Conservation (phyloP, 805 yeast genomes). For the Yarrowia sp. region DNA sequence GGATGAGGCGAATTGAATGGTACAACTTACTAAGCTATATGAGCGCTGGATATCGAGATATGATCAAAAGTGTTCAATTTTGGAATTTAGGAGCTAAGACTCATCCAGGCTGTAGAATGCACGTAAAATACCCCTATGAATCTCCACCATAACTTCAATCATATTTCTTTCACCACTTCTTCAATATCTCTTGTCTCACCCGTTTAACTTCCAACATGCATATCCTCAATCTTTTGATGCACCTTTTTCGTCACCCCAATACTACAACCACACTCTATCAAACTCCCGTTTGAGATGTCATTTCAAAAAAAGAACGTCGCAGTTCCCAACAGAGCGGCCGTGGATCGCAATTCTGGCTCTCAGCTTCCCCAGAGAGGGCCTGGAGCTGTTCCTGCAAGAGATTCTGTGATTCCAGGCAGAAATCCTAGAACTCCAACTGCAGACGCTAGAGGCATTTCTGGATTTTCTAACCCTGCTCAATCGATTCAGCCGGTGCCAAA, state of each 20-base stretch:
- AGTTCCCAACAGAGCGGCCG: slow-evolving; percentile 20
- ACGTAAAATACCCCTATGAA: neutral
- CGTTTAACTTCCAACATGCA: slow-evolving; percentile 20
- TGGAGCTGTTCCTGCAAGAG: neutral
- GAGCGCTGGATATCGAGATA: no score
- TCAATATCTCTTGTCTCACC: no score
- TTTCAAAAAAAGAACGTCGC: slow-evolving; percentile 29
- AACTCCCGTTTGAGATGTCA: slow-evolving; percentile 2
- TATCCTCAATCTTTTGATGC: neutral
- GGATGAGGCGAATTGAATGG: neutral
- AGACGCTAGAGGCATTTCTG: neutral
- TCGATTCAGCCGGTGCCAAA: slow-evolving; percentile 1
- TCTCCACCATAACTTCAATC: neutral
- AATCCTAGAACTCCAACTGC: neutral
- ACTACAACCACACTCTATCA: neutral
- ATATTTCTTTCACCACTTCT: no score
- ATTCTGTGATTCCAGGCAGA: neutral
- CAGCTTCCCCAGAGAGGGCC: neutral
- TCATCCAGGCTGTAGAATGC: no score
- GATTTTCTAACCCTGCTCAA: neutral
- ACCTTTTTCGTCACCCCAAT: neutral
- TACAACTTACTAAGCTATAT: no score
- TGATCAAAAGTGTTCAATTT: no score
- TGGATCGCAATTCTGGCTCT: slow-evolving; percentile 9
- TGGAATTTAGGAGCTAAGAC: no score